Evolutionary conservation across 768 basidiomycete genomes (phyloP).

Genomic region (Tephrocybe rancida): DNA sequence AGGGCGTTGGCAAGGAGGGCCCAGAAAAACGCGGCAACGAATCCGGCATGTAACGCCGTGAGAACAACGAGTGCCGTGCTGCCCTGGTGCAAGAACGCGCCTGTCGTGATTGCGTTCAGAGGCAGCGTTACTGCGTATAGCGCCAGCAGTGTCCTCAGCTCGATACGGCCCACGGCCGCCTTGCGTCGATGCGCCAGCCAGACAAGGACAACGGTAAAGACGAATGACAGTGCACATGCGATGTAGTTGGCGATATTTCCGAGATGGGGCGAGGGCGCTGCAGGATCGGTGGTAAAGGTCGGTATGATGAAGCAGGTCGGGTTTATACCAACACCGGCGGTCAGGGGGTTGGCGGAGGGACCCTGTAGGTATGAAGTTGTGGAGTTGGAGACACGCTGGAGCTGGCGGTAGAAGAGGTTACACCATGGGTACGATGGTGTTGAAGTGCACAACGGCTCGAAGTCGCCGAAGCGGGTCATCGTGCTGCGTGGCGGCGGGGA

Average conservation of each 20-base stretch:
- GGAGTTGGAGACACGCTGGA: slow-evolving; percentile 39
- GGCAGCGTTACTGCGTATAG: slow-evolving; percentile 74
- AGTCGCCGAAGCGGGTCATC: slow-evolving; percentile 72
- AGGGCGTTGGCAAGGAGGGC: slow-evolving; percentile 72
- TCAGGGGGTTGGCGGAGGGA: slow-evolving; percentile 41
- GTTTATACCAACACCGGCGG: slow-evolving; percentile 84
- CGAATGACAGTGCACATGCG: slow-evolving; percentile 71
- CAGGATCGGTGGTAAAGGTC: slow-evolving; percentile 53
- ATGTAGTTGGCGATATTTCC: slow-evolving; percentile 89
- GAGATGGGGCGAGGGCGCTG: slow-evolving; percentile 29
- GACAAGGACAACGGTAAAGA: slow-evolving; percentile 62
- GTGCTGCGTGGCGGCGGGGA: background rate
- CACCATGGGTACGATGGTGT: slow-evolving; percentile 89
- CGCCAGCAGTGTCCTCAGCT: slow-evolving; percentile 66
- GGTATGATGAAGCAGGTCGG: slow-evolving; percentile 77
- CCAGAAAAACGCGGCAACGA: slow-evolving; percentile 83
- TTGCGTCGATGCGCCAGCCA: slow-evolving; percentile 62
- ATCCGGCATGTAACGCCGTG: slow-evolving; percentile 77
- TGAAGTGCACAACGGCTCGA: slow-evolving; percentile 63
- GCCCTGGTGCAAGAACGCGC: slow-evolving; percentile 79
- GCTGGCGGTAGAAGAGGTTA: slow-evolving; percentile 91
- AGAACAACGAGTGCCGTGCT: slow-evolving; percentile 67
- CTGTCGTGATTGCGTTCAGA: slow-evolving; percentile 81
- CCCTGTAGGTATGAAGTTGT: slow-evolving; percentile 38
- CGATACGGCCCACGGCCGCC: slow-evolving; percentile 89